Conservation (phyloP, 208 protist species). For the Trypanosoma avium region DNA sequence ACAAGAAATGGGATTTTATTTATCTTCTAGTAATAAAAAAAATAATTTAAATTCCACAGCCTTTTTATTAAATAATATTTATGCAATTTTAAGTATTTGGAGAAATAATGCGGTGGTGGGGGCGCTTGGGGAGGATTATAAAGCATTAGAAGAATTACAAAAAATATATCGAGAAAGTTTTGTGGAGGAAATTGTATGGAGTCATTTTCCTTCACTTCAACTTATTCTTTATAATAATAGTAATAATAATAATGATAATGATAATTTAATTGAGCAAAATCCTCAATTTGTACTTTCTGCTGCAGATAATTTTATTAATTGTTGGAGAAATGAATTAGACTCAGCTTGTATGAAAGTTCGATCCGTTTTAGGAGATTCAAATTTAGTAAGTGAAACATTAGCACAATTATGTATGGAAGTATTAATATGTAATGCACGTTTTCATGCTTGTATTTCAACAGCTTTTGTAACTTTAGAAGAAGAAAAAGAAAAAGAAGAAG, state of each 20-base stretch:
- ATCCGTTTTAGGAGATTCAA: constrained; percentile 37
- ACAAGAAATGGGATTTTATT: constrained; percentile 34
- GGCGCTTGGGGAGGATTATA: constrained; percentile 32
- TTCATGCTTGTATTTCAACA: constrained; percentile 45
- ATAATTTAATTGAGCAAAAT: constrained; percentile 15
- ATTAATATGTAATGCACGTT: constrained; percentile 76
- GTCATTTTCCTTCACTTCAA: constrained; percentile 44
- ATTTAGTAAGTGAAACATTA: constrained; percentile 51
- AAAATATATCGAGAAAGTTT: constrained; percentile 33
- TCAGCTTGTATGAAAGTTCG: constrained; percentile 35
- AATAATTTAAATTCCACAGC: no score
- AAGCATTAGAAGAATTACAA: constrained; percentile 40
- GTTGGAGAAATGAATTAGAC: constrained; percentile 61
- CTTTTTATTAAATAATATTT: constrained; percentile 60
- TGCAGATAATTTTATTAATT: constrained; percentile 55
- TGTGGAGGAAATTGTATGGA: constrained; percentile 39
- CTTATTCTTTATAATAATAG: constrained; percentile 37
- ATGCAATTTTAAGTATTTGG: constrained; percentile 30
- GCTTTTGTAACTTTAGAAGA: constrained; percentile 28
- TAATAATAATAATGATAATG: no score
- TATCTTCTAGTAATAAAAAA: constrained; percentile 16
- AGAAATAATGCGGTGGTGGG: constrained; percentile 20
- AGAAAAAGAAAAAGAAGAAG: not conserved
- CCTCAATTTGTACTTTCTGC: constrained; percentile 36
- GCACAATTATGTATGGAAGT: constrained; percentile 82